Percentiles rank a stretch among this genome's conserved stretches.
phyloP scores from a whole-genome alignment of 352 stramenopile species.

The Pythium sp. region DNA sequence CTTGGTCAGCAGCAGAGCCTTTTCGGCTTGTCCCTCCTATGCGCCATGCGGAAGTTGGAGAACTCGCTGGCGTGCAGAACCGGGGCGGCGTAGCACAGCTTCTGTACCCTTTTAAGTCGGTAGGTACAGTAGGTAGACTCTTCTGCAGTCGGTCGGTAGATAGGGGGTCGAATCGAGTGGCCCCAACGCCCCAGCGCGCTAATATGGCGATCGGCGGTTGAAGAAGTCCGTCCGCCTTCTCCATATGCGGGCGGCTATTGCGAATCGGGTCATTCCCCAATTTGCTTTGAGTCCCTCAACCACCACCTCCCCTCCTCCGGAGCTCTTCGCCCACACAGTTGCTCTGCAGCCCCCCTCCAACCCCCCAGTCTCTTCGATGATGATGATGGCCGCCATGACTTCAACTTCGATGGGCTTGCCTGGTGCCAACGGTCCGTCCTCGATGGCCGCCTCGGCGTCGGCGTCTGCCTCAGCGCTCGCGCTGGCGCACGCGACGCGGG shows the following conservation, averaged over 20 bases:
- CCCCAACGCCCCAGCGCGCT: neutral
- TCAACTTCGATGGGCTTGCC: conserved; percentile 18
- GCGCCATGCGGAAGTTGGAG: neutral
- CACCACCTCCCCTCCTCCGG: neutral
- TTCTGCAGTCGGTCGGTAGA: conserved; percentile 16
- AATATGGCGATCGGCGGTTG: conserved; percentile 9
- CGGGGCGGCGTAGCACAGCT: neutral
- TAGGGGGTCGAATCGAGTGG: conserved; percentile 12
- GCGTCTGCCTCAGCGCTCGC: neutral
- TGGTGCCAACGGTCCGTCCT: conserved; percentile 1
- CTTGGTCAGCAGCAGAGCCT: neutral
- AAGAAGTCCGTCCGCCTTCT: neutral
- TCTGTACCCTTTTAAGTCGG: conserved; percentile 9
- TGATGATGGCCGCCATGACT: conserved; percentile 22
- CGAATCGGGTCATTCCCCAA: conserved; percentile 13
- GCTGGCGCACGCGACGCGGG: conserved; percentile 11
- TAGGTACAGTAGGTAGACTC: conserved; percentile 12
- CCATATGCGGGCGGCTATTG: neutral
- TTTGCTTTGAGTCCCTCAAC: conserved; percentile 1
- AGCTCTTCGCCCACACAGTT: conserved; percentile 1
- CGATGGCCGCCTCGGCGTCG: conserved; percentile 1
- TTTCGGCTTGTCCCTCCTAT: neutral
- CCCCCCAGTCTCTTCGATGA: neutral
- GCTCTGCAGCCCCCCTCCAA: conserved; percentile 2
- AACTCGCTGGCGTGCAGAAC: neutral